Evolutionary conservation across 2,329 filamentous ascomycete species (phyloP).

Genomic region (Apiospora saccharicola): DNA sequence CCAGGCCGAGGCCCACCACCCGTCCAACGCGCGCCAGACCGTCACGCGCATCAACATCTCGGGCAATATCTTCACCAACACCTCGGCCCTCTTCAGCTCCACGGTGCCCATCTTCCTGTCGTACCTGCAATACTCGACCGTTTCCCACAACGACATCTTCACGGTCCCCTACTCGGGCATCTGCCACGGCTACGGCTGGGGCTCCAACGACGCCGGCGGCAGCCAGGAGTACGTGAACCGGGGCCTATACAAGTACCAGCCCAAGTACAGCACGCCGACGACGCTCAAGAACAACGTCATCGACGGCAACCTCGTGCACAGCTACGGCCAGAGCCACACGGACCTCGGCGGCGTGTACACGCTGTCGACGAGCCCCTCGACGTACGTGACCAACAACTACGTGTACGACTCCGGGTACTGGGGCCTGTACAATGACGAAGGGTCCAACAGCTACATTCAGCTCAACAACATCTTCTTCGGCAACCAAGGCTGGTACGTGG

Average conservation of each 20-base stretch:
- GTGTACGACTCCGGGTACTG: slow-evolving; percentile 21
- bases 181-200: slow-evolving; percentile 20
- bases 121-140: neutral
- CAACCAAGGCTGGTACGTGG: slow-evolving; percentile 5
- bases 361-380: slow-evolving; percentile 8
- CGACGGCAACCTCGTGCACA: slow-evolving; percentile 17
- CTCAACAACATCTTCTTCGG: slow-evolving; percentile 15
- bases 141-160: slow-evolving; percentile 19
- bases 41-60: slow-evolving; percentile 9
- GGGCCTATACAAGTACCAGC: slow-evolving; percentile 22
- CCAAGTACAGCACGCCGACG: slow-evolving; percentile 3
- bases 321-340: slow-evolving; percentile 18
- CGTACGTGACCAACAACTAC: slow-evolving; percentile 20
- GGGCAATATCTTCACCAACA: slow-evolving; percentile 22
- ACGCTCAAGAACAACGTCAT: slow-evolving; percentile 10
- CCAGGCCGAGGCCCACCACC: slow-evolving; percentile 16
- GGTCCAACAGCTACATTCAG: slow-evolving; percentile 3
- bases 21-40: neutral
- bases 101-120: slow-evolving; percentile 21
- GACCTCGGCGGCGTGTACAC: slow-evolving; percentile 20
- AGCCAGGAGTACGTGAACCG: slow-evolving; percentile 20
- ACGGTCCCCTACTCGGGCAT: neutral
- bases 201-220: slow-evolving; percentile 22
- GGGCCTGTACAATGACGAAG: slow-evolving; percentile 17
- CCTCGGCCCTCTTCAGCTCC: slow-evolving; percentile 21